Evolutionary conservation across 2,329 filamentous ascomycete species (phyloP).

Genomic region (Penicillium freii): DNA sequence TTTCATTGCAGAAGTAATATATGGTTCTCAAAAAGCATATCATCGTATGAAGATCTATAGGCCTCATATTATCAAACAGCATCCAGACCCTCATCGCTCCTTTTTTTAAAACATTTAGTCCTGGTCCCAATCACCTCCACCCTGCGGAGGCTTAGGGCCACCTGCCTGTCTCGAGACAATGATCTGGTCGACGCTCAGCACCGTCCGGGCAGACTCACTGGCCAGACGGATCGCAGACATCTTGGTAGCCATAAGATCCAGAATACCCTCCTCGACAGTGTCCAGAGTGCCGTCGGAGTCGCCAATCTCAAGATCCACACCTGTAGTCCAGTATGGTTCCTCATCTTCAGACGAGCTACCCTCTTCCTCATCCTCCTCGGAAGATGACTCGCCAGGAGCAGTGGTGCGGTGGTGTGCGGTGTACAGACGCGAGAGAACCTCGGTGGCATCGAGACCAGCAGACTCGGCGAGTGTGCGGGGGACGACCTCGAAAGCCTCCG

Average conservation of each 20-base stretch:
- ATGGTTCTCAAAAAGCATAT: slow-evolving; percentile 12
- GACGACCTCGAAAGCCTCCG: slow-evolving; percentile 95
- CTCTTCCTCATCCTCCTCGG: slow-evolving; percentile 38
- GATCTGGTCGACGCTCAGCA: slow-evolving; percentile 96
- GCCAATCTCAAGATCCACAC: slow-evolving; percentile 90
- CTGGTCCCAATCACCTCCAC: slow-evolving; percentile 77
- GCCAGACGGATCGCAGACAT: slow-evolving; percentile 96
- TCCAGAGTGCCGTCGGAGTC: slow-evolving; percentile 79
- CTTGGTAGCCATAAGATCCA: slow-evolving; percentile 90
- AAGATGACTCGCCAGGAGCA: slow-evolving; percentile 26
- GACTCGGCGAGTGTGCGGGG: slow-evolving; percentile 92
- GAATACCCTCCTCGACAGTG: slow-evolving; percentile 80
- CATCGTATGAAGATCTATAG: slow-evolving; percentile 33
- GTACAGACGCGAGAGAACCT: slow-evolving; percentile 87
- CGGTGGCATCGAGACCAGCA: slow-evolving; percentile 94
- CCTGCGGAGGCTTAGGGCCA: slow-evolving; percentile 92
- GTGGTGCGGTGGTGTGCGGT: slow-evolving; percentile 71
- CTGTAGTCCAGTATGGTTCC: slow-evolving; percentile 82
- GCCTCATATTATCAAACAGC: slow-evolving; percentile 9
- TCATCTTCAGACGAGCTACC: slow-evolving; percentile 53
- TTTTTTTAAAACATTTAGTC: slow-evolving; percentile 44
- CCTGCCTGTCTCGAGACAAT: slow-evolving; percentile 97
- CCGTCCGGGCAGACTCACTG: slow-evolving; percentile 88
- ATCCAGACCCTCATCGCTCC: slow-evolving; percentile 16
- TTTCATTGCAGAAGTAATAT: background rate